These are phyloP conservation scores for Eucalyptus tenuipes DNA, from an alignment of 345 rosid species.

Conservation along the genomic window DNA sequence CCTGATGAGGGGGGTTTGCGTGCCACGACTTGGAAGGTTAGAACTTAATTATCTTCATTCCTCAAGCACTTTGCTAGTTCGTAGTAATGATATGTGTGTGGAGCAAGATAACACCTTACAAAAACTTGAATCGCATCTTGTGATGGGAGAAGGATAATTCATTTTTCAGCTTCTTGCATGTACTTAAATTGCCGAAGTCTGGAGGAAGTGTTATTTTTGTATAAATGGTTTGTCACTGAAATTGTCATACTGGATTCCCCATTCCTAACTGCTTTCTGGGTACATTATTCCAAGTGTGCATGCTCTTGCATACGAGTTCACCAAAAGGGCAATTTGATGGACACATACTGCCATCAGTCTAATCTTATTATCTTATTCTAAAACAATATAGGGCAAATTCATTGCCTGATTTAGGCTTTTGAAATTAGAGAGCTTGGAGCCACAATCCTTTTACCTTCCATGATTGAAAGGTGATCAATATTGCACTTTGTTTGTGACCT, in stretches of 20 bases:
- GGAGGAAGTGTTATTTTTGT: background rate
- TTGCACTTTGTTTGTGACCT: background rate
- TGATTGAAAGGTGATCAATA: background rate
- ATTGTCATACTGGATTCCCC: background rate
- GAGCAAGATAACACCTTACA: background rate
- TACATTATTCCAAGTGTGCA: background rate
- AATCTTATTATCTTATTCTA: background rate
- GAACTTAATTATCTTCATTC: background rate
- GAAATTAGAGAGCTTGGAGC: background rate
- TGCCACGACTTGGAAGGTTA: slow-evolving; percentile 64
- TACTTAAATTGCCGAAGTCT: background rate
- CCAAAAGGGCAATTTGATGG: background rate
- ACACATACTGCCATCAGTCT: background rate
- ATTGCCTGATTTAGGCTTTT: background rate
- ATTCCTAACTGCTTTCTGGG: background rate
- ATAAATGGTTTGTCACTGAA: background rate
- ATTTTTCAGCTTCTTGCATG: background rate
- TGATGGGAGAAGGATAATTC: background rate
- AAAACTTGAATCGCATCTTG: background rate
- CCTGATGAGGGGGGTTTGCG: slow-evolving; percentile 51
- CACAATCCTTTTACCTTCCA: background rate
- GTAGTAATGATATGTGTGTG: background rate
- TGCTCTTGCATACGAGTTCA: background rate
- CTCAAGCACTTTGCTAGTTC: background rate
- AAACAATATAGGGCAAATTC: background rate